Evolutionary conservation across 163 green algal species (phyloP), one percentile per base, ranked within the genome.

Genomic region (Scenedesmus sp.): DNA sequence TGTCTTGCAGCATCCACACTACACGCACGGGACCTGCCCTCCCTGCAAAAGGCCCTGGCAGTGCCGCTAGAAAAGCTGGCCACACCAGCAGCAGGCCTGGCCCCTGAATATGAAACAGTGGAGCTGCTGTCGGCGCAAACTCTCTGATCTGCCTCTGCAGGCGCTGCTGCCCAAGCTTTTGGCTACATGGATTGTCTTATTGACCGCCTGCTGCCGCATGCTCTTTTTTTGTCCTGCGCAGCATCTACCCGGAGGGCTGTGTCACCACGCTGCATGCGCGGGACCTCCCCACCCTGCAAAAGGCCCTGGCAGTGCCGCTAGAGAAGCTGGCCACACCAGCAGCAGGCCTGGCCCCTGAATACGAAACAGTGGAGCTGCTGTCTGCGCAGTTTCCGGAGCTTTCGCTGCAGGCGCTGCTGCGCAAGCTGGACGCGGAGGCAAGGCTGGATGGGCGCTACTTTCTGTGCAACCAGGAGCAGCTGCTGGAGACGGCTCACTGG

Each of bases 401-500:
- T 13, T 60, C 55, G 54, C 83, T 95, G 56, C 92, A 90, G 55
- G 46, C 92, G n/a, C 70, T 97, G 87, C 93, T 97, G 62, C 79
- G 82, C 13, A 93, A 93, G 15, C 96, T 98, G 92, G 93, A 90
- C 10, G 52, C 91, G 20, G 91, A 97, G 84, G 95, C 96, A 2
- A 89, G 94, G 15, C 88, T 98, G 23, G 94, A 97, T 76, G 94
- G 93, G 23, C 93, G 74, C 73, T 98, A 96, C 94, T 98, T 98
- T 89, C 95, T 98, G 87, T 97, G 96, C 93, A 92, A 93, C 57
- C 96, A 98, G 46, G 91, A 92, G 54, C 59, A 82, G 57, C 62
- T 95, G 87, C 54, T 94, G 66, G 60, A 91, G 52, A 93, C 93
- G 1, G 93, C 93, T 57, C 46, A 70, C 9, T 56, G 92, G 79